A percentile compares a stretch with the other conserved stretches of the same genome.
These are phyloP conservation scores for Malus orientalis DNA, from an alignment of 306 rosid species.

Conservation along the genomic window DNA sequence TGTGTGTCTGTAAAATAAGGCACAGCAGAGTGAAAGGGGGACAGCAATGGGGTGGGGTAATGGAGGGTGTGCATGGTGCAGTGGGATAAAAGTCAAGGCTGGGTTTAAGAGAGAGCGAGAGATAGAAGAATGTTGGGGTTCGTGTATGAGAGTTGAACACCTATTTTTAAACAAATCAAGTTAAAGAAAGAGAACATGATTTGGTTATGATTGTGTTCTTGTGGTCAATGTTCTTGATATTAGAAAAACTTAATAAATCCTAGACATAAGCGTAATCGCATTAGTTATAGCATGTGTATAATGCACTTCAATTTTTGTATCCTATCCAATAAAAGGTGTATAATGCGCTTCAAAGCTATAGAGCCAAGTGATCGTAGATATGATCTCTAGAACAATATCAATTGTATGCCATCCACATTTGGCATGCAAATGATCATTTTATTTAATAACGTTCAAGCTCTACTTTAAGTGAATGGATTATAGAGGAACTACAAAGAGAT, in stretches of 20 bases:
- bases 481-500: too few species aligned
- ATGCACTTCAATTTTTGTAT: too few species aligned
- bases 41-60: neutral
- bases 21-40: neutral
- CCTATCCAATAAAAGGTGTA: too few species aligned
- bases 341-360: neutral
- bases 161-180: neutral
- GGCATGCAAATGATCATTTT: too few species aligned
- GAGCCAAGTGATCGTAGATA: too few species aligned
- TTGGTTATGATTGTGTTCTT: slow-evolving; percentile 1
- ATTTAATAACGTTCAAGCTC: too few species aligned
- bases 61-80: neutral
- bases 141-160: neutral
- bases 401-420: too few species aligned
- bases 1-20: neutral
- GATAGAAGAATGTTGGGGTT: neutral
- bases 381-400: too few species aligned
- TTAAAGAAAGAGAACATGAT: neutral
- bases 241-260: too few species aligned
- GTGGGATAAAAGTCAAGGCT: neutral
- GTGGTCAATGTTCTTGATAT: neutral
- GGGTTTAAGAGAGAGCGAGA: neutral
- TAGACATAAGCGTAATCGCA: too few species aligned
- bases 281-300: neutral
- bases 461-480: too few species aligned